Evolutionary conservation across 768 basidiomycete species (phyloP).

Genomic region (Dioszegia crocea): DNA sequence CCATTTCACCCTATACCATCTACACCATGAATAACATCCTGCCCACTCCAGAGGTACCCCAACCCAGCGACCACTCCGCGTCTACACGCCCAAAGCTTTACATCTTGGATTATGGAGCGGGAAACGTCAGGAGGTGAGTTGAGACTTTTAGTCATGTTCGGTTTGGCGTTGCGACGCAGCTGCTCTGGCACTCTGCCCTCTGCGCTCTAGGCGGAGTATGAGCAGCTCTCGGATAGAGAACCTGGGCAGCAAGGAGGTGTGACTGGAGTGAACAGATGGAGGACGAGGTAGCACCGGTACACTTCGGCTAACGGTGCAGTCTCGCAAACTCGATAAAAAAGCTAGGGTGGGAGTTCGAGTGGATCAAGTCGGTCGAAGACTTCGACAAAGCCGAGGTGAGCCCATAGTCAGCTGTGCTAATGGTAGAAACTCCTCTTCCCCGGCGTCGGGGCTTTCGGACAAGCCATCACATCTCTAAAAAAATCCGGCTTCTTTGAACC

Average conservation of each 20-base stretch:
- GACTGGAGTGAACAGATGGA: no score
- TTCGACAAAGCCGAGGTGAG: constrained; percentile 85
- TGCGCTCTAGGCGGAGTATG: no score
- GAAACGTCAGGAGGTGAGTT: constrained; percentile 55
- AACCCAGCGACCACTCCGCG: constrained; percentile 30
- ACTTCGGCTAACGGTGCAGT: no score
- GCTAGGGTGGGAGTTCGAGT: constrained; percentile 80
- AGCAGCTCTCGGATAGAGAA: no score
- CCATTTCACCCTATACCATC: no score
- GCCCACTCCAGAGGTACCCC: constrained; percentile 35
- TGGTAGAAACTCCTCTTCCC: constrained; percentile 87
- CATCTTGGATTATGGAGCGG: constrained; percentile 94
- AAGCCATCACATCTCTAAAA: constrained; percentile 72
- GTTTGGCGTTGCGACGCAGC: background rate
- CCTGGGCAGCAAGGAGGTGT: no score
- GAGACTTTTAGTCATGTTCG: background rate
- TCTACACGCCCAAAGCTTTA: constrained; percentile 56
- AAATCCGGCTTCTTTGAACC: constrained; percentile 72
- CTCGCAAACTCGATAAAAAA: constrained; percentile 83
- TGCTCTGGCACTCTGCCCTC: no score
- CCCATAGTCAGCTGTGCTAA: constrained; percentile 27
- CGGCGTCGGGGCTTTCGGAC: constrained; percentile 89
- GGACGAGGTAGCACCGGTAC: no score
- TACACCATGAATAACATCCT: constrained; percentile 4
- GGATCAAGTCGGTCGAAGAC: constrained; percentile 76